phyloP scores from a whole-genome alignment of 352 stramenopile genomes.

The Globisporangium cederbergense region DNA sequence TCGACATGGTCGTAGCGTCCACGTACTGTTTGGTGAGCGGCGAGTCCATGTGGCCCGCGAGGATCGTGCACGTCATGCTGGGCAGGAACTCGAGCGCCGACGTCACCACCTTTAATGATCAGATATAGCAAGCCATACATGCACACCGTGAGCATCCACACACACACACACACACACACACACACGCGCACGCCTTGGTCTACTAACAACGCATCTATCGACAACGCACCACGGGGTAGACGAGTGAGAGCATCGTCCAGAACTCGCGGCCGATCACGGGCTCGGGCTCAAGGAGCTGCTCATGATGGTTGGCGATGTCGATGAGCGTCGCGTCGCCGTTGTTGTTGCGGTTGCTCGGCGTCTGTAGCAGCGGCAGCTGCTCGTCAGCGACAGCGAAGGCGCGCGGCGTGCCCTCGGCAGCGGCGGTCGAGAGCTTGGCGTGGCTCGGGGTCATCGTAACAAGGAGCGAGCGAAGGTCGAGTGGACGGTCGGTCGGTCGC shows the following conservation, averaged over 20 bases:
- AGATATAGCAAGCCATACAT: conserved; percentile 2
- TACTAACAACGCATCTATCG: background rate
- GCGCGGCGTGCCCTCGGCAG: background rate
- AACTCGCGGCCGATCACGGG: conserved; percentile 19
- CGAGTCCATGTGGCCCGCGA: conserved; percentile 64
- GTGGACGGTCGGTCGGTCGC: too few relatives aligned
- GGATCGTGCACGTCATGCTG: conserved; percentile 45
- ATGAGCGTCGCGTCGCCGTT: conserved; percentile 13
- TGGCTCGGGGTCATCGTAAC: background rate
- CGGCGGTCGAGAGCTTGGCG: background rate
- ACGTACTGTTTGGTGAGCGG: conserved; percentile 53
- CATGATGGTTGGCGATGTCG: conserved; percentile 19
- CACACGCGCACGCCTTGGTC: too few relatives aligned
- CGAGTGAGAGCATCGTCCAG: conserved; percentile 20
- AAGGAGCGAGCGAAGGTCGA: background rate
- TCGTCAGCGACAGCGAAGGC: background rate
- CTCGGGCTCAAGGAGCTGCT: conserved; percentile 24
- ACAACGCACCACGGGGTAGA: conserved; percentile 23
- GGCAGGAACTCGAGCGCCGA: conserved; percentile 52
- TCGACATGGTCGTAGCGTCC: conserved; percentile 47
- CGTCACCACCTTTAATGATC: conserved; percentile 21
- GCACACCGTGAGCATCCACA: background rate
- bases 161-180: background rate
- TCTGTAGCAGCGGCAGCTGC: background rate
- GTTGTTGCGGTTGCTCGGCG: background rate